phyloP scores from a whole-genome alignment of 2,329 filamentous ascomycete genomes.

The Juglanconis sp. region DNA sequence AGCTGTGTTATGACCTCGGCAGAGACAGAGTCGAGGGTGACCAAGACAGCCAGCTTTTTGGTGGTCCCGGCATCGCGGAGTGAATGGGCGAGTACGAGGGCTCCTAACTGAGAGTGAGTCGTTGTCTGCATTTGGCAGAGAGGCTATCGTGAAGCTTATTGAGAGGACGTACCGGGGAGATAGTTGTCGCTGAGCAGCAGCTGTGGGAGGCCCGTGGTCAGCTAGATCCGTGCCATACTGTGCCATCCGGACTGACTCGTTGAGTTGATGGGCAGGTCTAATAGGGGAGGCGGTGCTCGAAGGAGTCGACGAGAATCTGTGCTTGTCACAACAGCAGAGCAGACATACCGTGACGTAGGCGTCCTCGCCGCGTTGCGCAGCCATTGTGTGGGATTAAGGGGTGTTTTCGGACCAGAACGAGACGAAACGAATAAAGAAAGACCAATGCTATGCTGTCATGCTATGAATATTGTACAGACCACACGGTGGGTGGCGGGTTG shows the following conservation, averaged over 20 bases:
- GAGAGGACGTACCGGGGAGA: slow-evolving; percentile 69
- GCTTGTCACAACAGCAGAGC: not conserved
- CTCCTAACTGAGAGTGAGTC: slow-evolving; percentile 54
- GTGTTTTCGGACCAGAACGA: slow-evolving; percentile 4
- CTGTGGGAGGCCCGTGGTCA: slow-evolving; percentile 44
- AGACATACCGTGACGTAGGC: slow-evolving; percentile 56
- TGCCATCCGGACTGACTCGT: slow-evolving; percentile 4
- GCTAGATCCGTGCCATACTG: slow-evolving; percentile 16
- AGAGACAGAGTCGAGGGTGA: slow-evolving; percentile 77
- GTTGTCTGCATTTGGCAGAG: slow-evolving; percentile 21
- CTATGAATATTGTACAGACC: slow-evolving; percentile 17
- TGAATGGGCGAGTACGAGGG: slow-evolving; percentile 89
- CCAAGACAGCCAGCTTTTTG: slow-evolving; percentile 80
- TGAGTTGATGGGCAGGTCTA: not conserved
- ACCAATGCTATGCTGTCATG: slow-evolving; percentile 17
- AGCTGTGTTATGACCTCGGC: slow-evolving; percentile 74
- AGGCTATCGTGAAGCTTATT: slow-evolving; percentile 9
- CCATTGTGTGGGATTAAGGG: slow-evolving; percentile 30
- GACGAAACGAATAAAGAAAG: slow-evolving; percentile 5
- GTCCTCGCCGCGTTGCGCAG: slow-evolving; percentile 41
- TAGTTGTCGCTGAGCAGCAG: slow-evolving; percentile 90
- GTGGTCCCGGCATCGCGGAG: slow-evolving; percentile 83
- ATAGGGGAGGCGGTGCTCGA: not conserved
- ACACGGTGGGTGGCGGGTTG: slow-evolving; percentile 1
- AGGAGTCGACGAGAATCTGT: no score